Conservation (phyloP, 1,139 yeast species). For the Hemisphaericaspora lyxosophila region DNA sequence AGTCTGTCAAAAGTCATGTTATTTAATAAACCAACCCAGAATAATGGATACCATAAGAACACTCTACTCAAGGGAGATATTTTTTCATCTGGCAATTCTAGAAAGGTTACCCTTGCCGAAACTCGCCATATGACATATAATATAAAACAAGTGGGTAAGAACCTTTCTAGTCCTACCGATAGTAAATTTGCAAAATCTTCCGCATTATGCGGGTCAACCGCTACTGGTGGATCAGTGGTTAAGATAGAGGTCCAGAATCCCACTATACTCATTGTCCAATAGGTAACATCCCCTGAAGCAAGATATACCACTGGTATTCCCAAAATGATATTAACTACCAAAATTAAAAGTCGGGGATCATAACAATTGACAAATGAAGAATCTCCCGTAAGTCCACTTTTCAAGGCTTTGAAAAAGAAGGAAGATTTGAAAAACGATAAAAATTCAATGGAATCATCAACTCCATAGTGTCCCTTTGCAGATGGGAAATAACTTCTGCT, state of each 20-base stretch:
- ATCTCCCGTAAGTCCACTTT: conserved; percentile 17
- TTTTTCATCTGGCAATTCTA: conserved; percentile 22
- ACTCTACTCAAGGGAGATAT: conserved; percentile 52
- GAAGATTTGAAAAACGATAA: conserved; percentile 75
- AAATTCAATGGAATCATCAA: conserved; percentile 59
- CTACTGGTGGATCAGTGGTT: conserved; percentile 80
- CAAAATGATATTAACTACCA: conserved; percentile 56
- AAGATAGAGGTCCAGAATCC: conserved; percentile 86
- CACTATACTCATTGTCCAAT: conserved; percentile 60
- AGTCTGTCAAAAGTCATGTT: conserved; percentile 84
- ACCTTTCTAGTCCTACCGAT: conserved; percentile 70
- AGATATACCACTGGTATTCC: conserved; percentile 61
- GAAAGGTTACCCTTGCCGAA: conserved; percentile 43
- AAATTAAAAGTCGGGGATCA: conserved; percentile 64
- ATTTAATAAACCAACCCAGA: conserved; percentile 84
- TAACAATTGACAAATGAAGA: conserved; percentile 46
- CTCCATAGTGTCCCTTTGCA: conserved; percentile 47
- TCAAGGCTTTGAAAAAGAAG: conserved; percentile 50
- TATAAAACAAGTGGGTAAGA: conserved; percentile 73
- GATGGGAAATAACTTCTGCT: conserved; percentile 49
- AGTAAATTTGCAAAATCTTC: conserved; percentile 59
- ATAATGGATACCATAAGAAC: conserved; percentile 72
- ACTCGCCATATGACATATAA: conserved; percentile 70
- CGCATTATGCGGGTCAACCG: conserved; percentile 53
- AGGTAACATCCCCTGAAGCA: conserved; percentile 54